Base-by-base conservation (phyloP, 768 basidiomycete genomes). In the Rhodosporidiobolus odoratus region DNA sequence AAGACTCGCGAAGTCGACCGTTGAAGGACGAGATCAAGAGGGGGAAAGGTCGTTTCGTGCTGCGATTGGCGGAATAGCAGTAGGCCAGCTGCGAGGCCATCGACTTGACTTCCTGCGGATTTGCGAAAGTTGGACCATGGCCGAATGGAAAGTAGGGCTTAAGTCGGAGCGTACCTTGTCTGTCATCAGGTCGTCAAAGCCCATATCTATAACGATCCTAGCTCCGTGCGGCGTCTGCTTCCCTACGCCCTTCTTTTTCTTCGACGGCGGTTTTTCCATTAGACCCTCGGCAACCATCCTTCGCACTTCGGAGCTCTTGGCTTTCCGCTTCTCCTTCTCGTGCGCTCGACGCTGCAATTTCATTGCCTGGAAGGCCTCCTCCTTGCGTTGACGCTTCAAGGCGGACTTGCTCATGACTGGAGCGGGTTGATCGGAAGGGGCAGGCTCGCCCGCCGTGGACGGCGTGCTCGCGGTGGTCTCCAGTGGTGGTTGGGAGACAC, bases 141-240 rank as follows among this genome's bases (percentile, higher is more conserved):
- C 9, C 21, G 23, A 50, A 50, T 1, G 34, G 50, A 57, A 47
- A 47, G 41, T 27, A 30, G 43, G 25, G 7, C 68, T 58, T 30
- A 41, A 30, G 19, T 25, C 17, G 8, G n/a, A 21, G 62, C 87
- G 74, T 79, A 94, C 93, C 82, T 93, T 91, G 71, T 95, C 92
- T 66, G 83, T 86, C 95, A 98, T 97, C 80, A 87, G 82, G 53
- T 93, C 86, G 78, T 98, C 94, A 79, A 96, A 97, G 15, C 88
- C 91, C 25, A 97, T 83, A 81, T 99, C 96, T 27, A 98, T 79
- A 41, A 91, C 85, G 5, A 92, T 84, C 68, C 83, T 84, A 30
- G 89, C 90, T 10, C 85, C 83, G 73, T 86, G 87, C 34, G 74
- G 68, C 35, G 71, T 66, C 32, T 72, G 62, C 48, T 67, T 65